Evolutionary conservation across 1,139 yeast genomes (phyloP).

Genomic region (Debaryomyces psychrophilus): DNA sequence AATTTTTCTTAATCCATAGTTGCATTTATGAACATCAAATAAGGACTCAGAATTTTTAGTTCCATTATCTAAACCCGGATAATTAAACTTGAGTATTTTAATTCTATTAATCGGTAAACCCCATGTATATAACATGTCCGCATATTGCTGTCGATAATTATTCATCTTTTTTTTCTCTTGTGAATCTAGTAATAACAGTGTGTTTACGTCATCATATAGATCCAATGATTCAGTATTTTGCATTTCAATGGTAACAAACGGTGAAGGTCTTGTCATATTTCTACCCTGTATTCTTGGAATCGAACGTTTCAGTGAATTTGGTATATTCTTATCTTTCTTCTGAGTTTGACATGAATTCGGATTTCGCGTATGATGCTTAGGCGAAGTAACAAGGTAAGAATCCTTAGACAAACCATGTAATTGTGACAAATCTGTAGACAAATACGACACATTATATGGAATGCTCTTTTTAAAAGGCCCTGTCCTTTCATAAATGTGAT

Average conservation of each 20-base stretch:
- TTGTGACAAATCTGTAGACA: not conserved
- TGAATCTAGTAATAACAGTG: constrained; percentile 50
- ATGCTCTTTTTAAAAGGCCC: constrained; percentile 14
- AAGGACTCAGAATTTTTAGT: constrained; percentile 18
- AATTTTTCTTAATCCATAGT: constrained; percentile 42
- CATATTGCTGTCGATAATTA: constrained; percentile 70
- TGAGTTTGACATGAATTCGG: constrained; percentile 18
- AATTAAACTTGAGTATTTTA: constrained; percentile 76
- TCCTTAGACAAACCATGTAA: constrained; percentile 1
- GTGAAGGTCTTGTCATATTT: constrained; percentile 28
- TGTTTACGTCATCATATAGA: constrained; percentile 49
- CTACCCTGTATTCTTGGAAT: constrained; percentile 13
- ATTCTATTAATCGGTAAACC: constrained; percentile 76
- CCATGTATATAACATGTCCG: constrained; percentile 82
- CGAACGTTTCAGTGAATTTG: not conserved
- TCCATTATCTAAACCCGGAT: constrained; percentile 31
- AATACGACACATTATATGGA: constrained; percentile 10
- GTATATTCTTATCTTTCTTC: constrained; percentile 16
- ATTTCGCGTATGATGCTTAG: constrained; percentile 12
- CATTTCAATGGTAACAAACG: constrained; percentile 55
- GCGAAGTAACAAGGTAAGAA: not conserved
- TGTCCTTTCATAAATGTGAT: constrained; percentile 31
- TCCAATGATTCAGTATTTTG: constrained; percentile 60
- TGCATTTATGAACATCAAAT: constrained; percentile 42
- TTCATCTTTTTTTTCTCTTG: constrained; percentile 49